These are phyloP conservation scores for Polytrichum commune DNA, from an alignment of 225 moss, liverwort and hornwort genomes.

Conservation along the genomic window DNA sequence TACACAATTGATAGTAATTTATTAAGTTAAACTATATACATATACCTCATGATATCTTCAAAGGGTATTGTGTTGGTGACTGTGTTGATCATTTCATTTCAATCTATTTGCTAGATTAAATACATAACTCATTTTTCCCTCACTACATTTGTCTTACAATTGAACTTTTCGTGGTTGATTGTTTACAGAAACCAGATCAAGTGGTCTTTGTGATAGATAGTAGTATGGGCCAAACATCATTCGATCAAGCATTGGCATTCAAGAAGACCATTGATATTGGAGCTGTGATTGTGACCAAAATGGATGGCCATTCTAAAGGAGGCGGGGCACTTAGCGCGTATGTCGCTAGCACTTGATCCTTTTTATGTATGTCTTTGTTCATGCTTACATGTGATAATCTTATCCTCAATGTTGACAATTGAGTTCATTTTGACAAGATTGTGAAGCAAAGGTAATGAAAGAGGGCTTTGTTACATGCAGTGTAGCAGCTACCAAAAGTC, in stretches of 20 bases:
- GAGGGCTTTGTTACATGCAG: conserved; percentile 19
- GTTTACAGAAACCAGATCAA: conserved; percentile 72
- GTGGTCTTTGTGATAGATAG: conserved; percentile 91
- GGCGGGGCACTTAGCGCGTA: conserved; percentile 89
- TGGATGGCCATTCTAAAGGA: conserved; percentile 95
- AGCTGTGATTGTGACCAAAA: conserved; percentile 87
- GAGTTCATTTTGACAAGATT: not conserved
- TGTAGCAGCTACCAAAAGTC: conserved; percentile 89
- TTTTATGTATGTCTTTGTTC: too few relatives aligned
- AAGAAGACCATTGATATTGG: conserved; percentile 87
- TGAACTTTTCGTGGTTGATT: conserved; percentile 14
- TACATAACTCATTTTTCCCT: too few relatives aligned
- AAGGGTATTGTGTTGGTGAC: too few relatives aligned
- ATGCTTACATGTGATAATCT: not conserved
- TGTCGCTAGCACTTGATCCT: conserved; percentile 1
- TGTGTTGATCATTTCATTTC: too few relatives aligned
- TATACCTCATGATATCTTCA: too few relatives aligned
- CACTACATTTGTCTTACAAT: too few relatives aligned
- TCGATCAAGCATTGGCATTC: conserved; percentile 90
- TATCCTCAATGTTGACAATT: too few relatives aligned
- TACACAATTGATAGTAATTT: too few relatives aligned
- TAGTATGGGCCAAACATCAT: conserved; percentile 86
- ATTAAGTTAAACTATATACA: too few relatives aligned
- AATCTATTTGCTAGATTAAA: too few relatives aligned
- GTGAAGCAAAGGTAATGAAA: conserved; percentile 5